A percentile compares a stretch with the other conserved stretches of the same genome.
These are phyloP conservation scores for Rhizophora mangle DNA, from an alignment of 345 rosid genomes.

Conservation along the genomic window DNA sequence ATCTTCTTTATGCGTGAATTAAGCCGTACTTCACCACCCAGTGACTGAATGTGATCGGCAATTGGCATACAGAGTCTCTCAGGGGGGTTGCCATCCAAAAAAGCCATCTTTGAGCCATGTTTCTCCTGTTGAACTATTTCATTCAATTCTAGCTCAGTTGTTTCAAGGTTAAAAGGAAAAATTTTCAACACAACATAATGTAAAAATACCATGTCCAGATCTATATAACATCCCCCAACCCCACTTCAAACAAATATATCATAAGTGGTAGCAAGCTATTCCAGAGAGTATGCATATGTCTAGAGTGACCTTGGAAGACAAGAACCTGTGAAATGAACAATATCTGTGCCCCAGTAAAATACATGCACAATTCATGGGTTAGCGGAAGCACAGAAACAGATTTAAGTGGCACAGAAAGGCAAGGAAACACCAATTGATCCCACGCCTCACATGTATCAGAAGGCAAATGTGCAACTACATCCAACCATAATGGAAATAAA, in stretches of 20 bases:
- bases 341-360: background rate
- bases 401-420: background rate
- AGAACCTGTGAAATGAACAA: background rate
- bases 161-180: background rate
- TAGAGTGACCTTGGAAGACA: background rate
- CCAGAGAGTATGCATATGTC: background rate
- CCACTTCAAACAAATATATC: too few species aligned
- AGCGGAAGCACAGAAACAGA: background rate
- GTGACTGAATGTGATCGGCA: conserved; percentile 63
- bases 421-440: background rate
- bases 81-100: conserved; percentile 94
- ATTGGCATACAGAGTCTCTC: conserved; percentile 93
- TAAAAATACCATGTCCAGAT: background rate
- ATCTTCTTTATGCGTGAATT: conserved; percentile 79
- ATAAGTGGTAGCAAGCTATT: background rate
- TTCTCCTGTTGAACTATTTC: conserved; percentile 59
- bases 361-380: background rate
- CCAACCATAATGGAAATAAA: background rate
- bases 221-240: background rate
- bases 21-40: conserved; percentile 78
- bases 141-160: conserved; percentile 15
- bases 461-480: background rate
- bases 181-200: background rate
- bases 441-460: background rate
- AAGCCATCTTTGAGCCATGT: conserved; percentile 97